Percentiles rank a stretch among this genome's conserved stretches.
These are phyloP conservation scores for Sambucus nigra DNA, from an alignment of 129 eudicot species.

Conservation along the genomic window DNA sequence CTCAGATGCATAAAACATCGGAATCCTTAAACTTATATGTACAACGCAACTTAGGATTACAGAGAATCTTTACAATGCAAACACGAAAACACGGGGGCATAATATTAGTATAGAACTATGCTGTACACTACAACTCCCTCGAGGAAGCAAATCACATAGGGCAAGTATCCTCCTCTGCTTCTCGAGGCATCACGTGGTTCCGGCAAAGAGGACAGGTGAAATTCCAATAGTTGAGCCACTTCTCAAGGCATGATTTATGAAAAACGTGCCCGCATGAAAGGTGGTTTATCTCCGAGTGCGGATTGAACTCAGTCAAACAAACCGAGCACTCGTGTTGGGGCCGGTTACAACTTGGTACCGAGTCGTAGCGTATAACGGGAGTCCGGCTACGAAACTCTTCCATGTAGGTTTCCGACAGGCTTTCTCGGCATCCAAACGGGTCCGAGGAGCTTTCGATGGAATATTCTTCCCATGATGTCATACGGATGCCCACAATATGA, in stretches of 20 bases:
- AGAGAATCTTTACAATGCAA: constrained; percentile 22
- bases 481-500: constrained; percentile 57
- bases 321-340: constrained; percentile 68
- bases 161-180: constrained; percentile 58
- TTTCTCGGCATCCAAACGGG: constrained; percentile 33
- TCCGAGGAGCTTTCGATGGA: constrained; percentile 23
- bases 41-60: constrained; percentile 22
- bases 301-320: constrained; percentile 67
- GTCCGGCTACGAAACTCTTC: constrained; percentile 58
- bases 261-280: constrained; percentile 79
- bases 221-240: constrained; percentile 69
- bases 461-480: constrained; percentile 60
- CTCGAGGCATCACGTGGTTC: constrained; percentile 51
- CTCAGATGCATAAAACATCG: constrained; percentile 32
- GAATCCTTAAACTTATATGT: constrained; percentile 36
- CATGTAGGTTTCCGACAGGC: constrained; percentile 53
- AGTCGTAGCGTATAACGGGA: constrained; percentile 46
- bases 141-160: constrained; percentile 53
- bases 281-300: constrained; percentile 55
- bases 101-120: constrained; percentile 23
- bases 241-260: constrained; percentile 59
- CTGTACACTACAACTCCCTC: constrained; percentile 15
- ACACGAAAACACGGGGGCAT: constrained; percentile 2
- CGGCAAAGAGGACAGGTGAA: constrained; percentile 83
- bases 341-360: constrained; percentile 18